Percentiles rank a stretch among this genome's conserved stretches.
Conservation (phyloP, 192 early-diverging fungal genomes). For the Entomortierella parvispora region DNA sequence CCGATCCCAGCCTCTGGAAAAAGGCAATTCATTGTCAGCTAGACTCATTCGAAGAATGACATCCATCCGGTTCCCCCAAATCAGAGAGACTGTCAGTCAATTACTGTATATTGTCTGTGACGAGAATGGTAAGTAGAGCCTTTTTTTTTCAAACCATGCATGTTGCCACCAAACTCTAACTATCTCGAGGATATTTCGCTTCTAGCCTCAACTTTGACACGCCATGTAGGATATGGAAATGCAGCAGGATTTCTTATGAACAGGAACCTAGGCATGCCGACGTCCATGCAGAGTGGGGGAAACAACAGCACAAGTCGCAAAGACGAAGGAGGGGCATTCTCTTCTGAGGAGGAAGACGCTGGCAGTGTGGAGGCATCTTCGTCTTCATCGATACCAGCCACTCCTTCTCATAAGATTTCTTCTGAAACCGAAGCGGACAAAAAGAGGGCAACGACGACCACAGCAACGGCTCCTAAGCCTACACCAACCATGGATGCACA, state of each 20-base stretch:
- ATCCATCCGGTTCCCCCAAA: conserved; percentile 65
- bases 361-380: conserved; percentile 9
- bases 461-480: background rate
- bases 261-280: conserved; percentile 68
- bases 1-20: conserved; percentile 73
- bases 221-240: conserved; percentile 92
- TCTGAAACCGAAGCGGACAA: background rate
- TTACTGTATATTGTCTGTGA: conserved; percentile 76
- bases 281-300: conserved; percentile 38
- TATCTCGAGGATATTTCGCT: background rate
- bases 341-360: conserved; percentile 10
- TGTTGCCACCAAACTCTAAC: background rate
- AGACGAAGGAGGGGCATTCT: conserved; percentile 20
- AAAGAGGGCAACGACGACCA: background rate
- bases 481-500: conserved; percentile 6
- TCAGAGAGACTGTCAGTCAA: conserved; percentile 68
- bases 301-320: background rate
- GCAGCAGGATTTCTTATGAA: conserved; percentile 91
- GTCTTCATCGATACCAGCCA: background rate
- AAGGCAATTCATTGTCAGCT: conserved; percentile 68
- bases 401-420: background rate
- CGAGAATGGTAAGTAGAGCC: conserved; percentile 72
- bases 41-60: conserved; percentile 78
- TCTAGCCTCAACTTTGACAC: conserved; percentile 69
- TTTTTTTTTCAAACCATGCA: background rate